Evolutionary conservation across 148 eudicot species (phyloP), one percentile per base, ranked within the genome.

Genomic region (Rhododendron mucronatum): DNA sequence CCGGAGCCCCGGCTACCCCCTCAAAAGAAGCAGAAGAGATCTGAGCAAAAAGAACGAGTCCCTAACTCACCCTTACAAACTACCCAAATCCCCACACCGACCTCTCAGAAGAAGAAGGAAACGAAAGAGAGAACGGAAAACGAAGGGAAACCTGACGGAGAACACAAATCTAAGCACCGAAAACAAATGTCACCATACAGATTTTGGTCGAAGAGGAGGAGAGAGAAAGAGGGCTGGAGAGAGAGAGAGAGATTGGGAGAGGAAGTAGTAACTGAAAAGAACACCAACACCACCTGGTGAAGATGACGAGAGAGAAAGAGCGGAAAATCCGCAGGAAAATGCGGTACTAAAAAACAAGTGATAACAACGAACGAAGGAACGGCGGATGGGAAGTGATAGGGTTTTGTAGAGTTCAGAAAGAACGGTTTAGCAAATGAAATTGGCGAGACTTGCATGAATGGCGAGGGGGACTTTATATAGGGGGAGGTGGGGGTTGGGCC

Each of bases 1-100:
- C 99, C 93, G 89, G 53, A 85, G 95, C 96, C 99, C 94, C 96
- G 96, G 99, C 96, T 91, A 93, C 96, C 99, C 99, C 99, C 98
- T 90, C 98, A 95, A 94, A 92, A 85, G 96, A 90, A 92, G 93
- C 98, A 95, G 88, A 91, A 92, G 84, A 15, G 87, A 88, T 84
- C 88, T 79, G 84, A 77, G 84, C 76, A 83, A 73, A 63, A 82
- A 84, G 51, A 84, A 86, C 18, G 53, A 3, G 23, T 9, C 85
- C 90, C 91, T 81, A 82, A 44, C 77, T 69, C 82, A 78, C 86
- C 82, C 47, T 50, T 69, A 78, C 76, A 35, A 35, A 82, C 83
- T 86, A 21, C 80, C 35, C 48, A 85, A 89, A 84, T 93, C 91
- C 94, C 96, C 95, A 94, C 98, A 78, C 89, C 94, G 91, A 93